phyloP scores from a whole-genome alignment of 176 grass and related monocot species.

The Lolium perenne region DNA sequence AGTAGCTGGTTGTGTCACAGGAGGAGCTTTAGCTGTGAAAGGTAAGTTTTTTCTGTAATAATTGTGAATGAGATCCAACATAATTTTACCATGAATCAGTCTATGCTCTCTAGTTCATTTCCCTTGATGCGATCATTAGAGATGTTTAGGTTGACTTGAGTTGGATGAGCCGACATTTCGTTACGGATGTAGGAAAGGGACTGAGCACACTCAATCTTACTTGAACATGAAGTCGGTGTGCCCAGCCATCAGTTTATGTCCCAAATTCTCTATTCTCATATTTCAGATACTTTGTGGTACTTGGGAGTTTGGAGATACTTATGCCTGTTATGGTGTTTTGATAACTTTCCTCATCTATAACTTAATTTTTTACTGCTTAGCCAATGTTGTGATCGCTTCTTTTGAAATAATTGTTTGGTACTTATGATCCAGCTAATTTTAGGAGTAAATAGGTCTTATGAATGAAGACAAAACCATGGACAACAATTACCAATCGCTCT shows the following conservation, averaged over 20 bases:
- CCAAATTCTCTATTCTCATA: not conserved
- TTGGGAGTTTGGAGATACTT: not conserved
- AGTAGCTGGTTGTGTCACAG: conserved; percentile 86
- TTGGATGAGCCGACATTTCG: not conserved
- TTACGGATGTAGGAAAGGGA: not conserved
- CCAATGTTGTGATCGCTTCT: not conserved
- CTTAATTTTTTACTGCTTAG: conserved; percentile 2
- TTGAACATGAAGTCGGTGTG: not conserved
- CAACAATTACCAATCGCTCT: not conserved
- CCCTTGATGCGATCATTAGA: not conserved
- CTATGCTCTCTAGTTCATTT: conserved; percentile 28
- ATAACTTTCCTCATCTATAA: not conserved
- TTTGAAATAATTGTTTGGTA: not conserved
- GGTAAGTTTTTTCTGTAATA: conserved; percentile 51
- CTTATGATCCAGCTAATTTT: not conserved
- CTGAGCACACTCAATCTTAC: not conserved
- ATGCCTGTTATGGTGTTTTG: conserved; percentile 10
- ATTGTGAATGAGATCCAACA: conserved; percentile 2
- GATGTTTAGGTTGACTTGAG: conserved; percentile 26
- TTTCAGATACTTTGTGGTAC: conserved; percentile 14
- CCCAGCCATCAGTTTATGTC: not conserved
- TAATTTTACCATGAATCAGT: not conserved
- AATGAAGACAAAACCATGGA: not conserved
- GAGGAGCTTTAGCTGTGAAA: conserved; percentile 83
- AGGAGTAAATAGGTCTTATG: not conserved